Percentiles rank a stretch among this genome's conserved stretches.
phyloP scores from a whole-genome alignment of 108 stramenopile genomes.

The Stephanodiscus triporus region DNA sequence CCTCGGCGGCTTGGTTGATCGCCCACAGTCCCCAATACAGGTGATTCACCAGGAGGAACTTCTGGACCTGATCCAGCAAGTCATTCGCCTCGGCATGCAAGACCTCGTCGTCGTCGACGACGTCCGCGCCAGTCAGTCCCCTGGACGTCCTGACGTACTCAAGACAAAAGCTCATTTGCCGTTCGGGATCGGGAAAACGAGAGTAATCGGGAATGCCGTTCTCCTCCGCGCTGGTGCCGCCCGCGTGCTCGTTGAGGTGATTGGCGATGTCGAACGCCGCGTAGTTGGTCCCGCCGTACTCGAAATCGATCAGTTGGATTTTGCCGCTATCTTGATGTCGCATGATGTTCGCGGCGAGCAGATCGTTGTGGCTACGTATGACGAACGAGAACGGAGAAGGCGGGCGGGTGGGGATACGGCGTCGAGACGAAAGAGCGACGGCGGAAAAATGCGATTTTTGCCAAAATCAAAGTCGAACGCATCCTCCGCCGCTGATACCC shows the following conservation, averaged over 20 bases:
- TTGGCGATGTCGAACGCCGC: constrained; percentile 89
- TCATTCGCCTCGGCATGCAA: constrained; percentile 19
- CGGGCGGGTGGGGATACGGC: too few relatives aligned
- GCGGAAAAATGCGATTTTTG: too few relatives aligned
- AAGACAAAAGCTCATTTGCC: constrained; percentile 58
- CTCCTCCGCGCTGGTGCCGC: constrained; percentile 59
- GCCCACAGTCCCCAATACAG: constrained; percentile 91
- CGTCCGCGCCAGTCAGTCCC: neutral
- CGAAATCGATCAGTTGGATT: constrained; percentile 90
- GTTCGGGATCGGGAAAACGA: constrained; percentile 50
- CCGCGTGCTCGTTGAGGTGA: constrained; percentile 91
- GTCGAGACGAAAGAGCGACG: neutral
- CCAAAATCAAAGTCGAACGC: neutral
- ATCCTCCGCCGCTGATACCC: neutral
- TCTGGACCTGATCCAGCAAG: constrained; percentile 60
- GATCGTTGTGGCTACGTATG: constrained; percentile 80
- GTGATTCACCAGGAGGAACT: constrained; percentile 81
- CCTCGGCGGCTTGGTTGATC: constrained; percentile 81
- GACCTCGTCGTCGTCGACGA: neutral
- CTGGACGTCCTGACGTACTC: constrained; percentile 54
- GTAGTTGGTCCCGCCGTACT: constrained; percentile 88
- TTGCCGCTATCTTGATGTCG: constrained; percentile 24
- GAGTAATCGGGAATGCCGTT: constrained; percentile 67
- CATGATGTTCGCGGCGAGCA: constrained; percentile 83
- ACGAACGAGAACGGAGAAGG: too few relatives aligned